phyloP scores from a whole-genome alignment of 73 alveolate genomes.

The Paramecium sexaurelia region DNA sequence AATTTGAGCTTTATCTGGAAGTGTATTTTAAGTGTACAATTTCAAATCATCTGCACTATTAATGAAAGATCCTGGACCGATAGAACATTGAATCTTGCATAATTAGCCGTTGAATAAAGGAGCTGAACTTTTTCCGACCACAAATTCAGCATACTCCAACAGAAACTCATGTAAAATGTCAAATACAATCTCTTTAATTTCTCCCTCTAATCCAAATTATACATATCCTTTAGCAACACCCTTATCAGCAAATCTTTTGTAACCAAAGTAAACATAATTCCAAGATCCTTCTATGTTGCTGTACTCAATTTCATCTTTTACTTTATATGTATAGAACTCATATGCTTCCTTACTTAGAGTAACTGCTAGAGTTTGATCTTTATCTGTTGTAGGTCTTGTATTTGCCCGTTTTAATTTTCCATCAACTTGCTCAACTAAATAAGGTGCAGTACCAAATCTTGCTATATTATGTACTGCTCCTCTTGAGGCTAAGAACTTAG shows the following conservation, averaged over 20 bases:
- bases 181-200: not conserved
- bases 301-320: not conserved
- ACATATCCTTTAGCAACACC: not conserved
- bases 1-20: slow-evolving; percentile 27
- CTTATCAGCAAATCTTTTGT: not conserved
- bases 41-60: not conserved
- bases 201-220: slow-evolving; percentile 22
- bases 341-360: not conserved
- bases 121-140: not conserved
- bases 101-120: slow-evolving; percentile 22
- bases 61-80: slow-evolving; percentile 17
- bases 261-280: slow-evolving; percentile 41
- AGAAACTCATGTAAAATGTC: slow-evolving; percentile 28
- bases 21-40: not conserved
- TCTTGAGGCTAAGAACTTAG: slow-evolving; percentile 6
- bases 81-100: not conserved
- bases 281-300: not conserved
- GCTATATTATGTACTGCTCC: slow-evolving; percentile 36
- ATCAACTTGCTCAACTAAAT: not conserved
- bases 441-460: slow-evolving; percentile 38
- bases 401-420: not conserved
- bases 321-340: not conserved
- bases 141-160: slow-evolving; percentile 2
- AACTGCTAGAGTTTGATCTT: slow-evolving; percentile 32
- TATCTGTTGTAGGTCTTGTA: not conserved